Evolutionary conservation across 345 rosid genomes (phyloP).

Genomic region (Chamaenerion angustifolium): DNA sequence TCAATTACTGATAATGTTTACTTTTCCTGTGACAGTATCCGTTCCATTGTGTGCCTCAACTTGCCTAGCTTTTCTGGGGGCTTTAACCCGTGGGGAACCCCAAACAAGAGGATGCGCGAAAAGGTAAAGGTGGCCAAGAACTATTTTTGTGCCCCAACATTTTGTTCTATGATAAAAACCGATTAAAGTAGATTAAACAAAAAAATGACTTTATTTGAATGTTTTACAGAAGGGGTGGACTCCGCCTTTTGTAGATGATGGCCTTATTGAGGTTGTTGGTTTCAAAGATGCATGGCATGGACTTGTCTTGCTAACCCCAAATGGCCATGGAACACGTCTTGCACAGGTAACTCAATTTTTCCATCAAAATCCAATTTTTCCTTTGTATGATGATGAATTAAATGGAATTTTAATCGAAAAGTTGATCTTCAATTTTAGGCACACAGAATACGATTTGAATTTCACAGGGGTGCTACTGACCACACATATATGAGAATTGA

Average conservation of each 20-base stretch:
- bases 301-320: conserved; percentile 62
- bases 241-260: conserved; percentile 82
- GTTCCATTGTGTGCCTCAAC: conserved; percentile 80
- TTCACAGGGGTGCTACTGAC: conserved; percentile 59
- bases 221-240: conserved; percentile 53
- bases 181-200: neutral
- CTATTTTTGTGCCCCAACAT: neutral
- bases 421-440: conserved; percentile 25
- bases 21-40: conserved; percentile 35
- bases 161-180: neutral
- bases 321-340: conserved; percentile 84
- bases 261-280: conserved; percentile 69
- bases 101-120: conserved; percentile 29
- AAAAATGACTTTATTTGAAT: neutral
- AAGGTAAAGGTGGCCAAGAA: conserved; percentile 45
- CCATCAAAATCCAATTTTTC: neutral
- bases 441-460: conserved; percentile 54
- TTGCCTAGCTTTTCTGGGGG: conserved; percentile 94
- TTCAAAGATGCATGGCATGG: conserved; percentile 98
- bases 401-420: neutral
- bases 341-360: conserved; percentile 43
- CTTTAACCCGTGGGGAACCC: conserved; percentile 86
- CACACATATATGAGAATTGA: conserved; percentile 79
- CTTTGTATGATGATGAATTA: neutral
- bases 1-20: neutral